A percentile compares a stretch with the other conserved stretches of the same genome.
These are phyloP conservation scores for Fusarium kyushuense DNA, from an alignment of 2,329 filamentous ascomycete species.

Conservation along the genomic window DNA sequence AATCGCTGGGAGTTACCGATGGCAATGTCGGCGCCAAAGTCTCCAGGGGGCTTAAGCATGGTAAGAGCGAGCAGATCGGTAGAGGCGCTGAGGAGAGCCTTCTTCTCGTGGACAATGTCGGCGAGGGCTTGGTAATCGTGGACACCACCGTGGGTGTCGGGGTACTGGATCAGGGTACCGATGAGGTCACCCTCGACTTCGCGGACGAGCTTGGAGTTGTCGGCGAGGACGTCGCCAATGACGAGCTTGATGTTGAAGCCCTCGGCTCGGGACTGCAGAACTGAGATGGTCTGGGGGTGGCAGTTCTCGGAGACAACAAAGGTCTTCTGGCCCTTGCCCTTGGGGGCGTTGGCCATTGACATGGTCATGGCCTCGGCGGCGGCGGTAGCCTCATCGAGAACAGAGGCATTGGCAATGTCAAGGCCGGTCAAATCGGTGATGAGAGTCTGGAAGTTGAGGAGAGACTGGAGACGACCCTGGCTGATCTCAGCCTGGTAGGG, in stretches of 20 bases:
- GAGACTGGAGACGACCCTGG: constrained; percentile 89
- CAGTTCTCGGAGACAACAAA: constrained; percentile 86
- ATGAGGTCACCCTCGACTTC: constrained; percentile 84
- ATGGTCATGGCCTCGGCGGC: constrained; percentile 97
- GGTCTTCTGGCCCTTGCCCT: constrained; percentile 77
- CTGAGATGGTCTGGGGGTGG: constrained; percentile 88
- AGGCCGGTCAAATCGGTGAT: constrained; percentile 89
- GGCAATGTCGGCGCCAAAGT: constrained; percentile 94
- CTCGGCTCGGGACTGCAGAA: constrained; percentile 85
- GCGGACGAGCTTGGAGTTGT: constrained; percentile 73
- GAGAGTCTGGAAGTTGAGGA: constrained; percentile 96
- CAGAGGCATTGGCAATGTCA: constrained; percentile 88
- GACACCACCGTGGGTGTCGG: constrained; percentile 88
- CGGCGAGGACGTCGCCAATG: constrained; percentile 77
- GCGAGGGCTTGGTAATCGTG: constrained; percentile 79
- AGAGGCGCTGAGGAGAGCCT: constrained; percentile 85
- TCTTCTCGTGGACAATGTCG: constrained; percentile 80
- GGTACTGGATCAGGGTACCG: constrained; percentile 92
- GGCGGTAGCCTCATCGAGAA: constrained; percentile 91
- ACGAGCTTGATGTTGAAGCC: constrained; percentile 89
- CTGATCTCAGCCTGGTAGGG: constrained; percentile 98
- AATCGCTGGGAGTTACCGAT: constrained; percentile 93
- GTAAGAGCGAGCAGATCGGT: constrained; percentile 92
- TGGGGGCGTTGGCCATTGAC: constrained; percentile 74
- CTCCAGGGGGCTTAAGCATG: constrained; percentile 86